These are phyloP conservation scores for Thelephora terrestris DNA, from an alignment of 1,284 basidiomycete genomes.

Conservation along the genomic window DNA sequence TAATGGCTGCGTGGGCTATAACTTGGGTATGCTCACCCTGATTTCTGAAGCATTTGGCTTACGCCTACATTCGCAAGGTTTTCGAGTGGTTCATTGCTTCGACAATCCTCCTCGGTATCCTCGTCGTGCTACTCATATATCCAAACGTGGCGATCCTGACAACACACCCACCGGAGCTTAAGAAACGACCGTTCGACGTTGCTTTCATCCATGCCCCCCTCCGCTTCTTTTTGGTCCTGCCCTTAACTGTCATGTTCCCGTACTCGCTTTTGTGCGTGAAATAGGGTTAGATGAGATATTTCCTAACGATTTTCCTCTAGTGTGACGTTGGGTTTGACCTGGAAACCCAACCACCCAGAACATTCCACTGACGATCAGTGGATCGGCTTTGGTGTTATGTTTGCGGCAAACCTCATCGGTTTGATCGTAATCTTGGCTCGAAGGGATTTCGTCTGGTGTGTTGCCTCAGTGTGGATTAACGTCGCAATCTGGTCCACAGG, in stretches of 20 bases:
- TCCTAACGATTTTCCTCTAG: slow-evolving; percentile 24
- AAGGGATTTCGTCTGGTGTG: slow-evolving; percentile 60
- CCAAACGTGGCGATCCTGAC: slow-evolving; percentile 54
- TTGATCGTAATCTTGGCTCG: slow-evolving; percentile 42
- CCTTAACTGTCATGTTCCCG: slow-evolving; percentile 35
- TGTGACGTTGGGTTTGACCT: slow-evolving; percentile 41
- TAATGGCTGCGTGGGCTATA: slow-evolving; percentile 78
- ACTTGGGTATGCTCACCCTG: slow-evolving; percentile 49
- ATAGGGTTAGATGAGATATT: background rate
- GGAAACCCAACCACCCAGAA: slow-evolving; percentile 29
- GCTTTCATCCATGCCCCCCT: slow-evolving; percentile 66
- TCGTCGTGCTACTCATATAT: slow-evolving; percentile 51
- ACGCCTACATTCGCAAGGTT: slow-evolving; percentile 26
- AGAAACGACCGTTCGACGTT: slow-evolving; percentile 47
- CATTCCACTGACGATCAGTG: slow-evolving; percentile 45
- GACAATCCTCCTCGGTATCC: slow-evolving; percentile 50
- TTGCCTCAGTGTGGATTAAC: slow-evolving; percentile 61
- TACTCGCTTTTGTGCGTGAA: slow-evolving; percentile 40
- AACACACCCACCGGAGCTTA: slow-evolving; percentile 38
- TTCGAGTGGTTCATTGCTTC: slow-evolving; percentile 51
- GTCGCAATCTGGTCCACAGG: slow-evolving; percentile 46
- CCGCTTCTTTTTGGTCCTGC: slow-evolving; percentile 58
- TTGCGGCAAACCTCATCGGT: slow-evolving; percentile 46
- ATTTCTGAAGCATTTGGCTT: background rate
- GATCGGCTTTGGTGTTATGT: slow-evolving; percentile 49